Conservation (phyloP, 2,329 filamentous ascomycete species). For the Ophiostoma australiae region DNA sequence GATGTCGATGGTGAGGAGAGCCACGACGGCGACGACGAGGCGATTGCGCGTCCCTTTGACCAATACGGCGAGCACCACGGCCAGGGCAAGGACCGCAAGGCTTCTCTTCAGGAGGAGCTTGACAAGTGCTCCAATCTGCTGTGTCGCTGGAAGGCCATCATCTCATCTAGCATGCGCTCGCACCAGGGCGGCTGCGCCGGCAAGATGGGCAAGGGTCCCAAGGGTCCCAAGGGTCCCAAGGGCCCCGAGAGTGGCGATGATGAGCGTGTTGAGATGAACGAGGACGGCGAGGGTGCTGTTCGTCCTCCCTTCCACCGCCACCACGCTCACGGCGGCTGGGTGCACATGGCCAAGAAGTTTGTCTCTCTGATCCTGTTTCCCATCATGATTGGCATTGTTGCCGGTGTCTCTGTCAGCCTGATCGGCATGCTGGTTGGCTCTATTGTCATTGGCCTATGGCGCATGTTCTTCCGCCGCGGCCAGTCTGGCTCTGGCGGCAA, state of each 20-base stretch:
- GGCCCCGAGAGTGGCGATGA: slow-evolving; percentile 28
- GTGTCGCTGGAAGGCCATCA: slow-evolving; percentile 52
- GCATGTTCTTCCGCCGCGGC: slow-evolving; percentile 39
- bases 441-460: slow-evolving; percentile 55
- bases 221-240: slow-evolving; percentile 29
- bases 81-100: slow-evolving; percentile 19
- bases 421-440: slow-evolving; percentile 63
- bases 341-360: slow-evolving; percentile 50
- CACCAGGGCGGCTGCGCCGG: slow-evolving; percentile 40
- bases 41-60: neutral
- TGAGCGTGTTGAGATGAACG: slow-evolving; percentile 14
- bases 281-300: slow-evolving; percentile 15
- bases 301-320: slow-evolving; percentile 22
- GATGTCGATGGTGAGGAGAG: slow-evolving; percentile 33
- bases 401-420: slow-evolving; percentile 62
- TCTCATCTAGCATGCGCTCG: slow-evolving; percentile 41
- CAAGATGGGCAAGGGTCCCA: slow-evolving; percentile 23
- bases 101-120: slow-evolving; percentile 30
- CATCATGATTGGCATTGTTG: slow-evolving; percentile 62
- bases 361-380: slow-evolving; percentile 62
- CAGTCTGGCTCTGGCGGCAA: slow-evolving; percentile 15
- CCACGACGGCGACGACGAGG: neutral
- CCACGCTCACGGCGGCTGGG: slow-evolving; percentile 33
- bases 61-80: neutral
- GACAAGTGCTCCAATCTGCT: slow-evolving; percentile 42